Base-by-base conservation (phyloP, 1,139 yeast genomes). In the Groenewaldozyma auringiensis region DNA sequence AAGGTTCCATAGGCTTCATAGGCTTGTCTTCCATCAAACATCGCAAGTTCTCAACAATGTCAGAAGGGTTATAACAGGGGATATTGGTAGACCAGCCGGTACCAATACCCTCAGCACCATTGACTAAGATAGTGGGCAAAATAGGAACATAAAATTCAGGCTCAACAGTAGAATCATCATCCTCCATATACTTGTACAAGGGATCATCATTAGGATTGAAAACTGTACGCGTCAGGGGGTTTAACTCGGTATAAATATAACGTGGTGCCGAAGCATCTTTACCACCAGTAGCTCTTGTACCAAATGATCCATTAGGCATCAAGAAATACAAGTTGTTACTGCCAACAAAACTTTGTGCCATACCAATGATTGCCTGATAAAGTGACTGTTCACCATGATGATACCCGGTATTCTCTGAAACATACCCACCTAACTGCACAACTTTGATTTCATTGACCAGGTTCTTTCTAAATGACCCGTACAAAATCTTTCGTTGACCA, bases 211-310 rank as follows among this genome's bases (percentile, higher is more conserved):
- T 73, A 0, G 86, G 79, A 56, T 84, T 81, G 65, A 89, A 88
- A 4, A 89, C 75, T 45, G 72, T 78, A 52, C 83, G 72, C 0
- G 98, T 84, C 40, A 94, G 72, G 27, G 82, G 79, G 50, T 78
- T 79, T 55, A 92, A 68, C 59, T 86, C 92, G 0, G 99, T 94
- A 63, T 78, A 86, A 65, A 94, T 89, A 71, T 94, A 94, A 77
- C 99, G 89, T 50, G 96, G 83, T 39, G 97, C 96, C n/a, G 97
- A 86, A 21, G 88, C 94, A 71, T 94, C 98, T 63, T 94, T 94
- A 70, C 99, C 99, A 66, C 99, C 98, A 32, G 88, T 76, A 37
- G 94, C 92, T 68, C 99, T 79, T 1, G 96, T 83, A 75, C 99
- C 99, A 63, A 94, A 94, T 25, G 89, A 83, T 72, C 99, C 99